Conservation (phyloP, 345 rosid genomes). For the Eucalyptus marginata region DNA sequence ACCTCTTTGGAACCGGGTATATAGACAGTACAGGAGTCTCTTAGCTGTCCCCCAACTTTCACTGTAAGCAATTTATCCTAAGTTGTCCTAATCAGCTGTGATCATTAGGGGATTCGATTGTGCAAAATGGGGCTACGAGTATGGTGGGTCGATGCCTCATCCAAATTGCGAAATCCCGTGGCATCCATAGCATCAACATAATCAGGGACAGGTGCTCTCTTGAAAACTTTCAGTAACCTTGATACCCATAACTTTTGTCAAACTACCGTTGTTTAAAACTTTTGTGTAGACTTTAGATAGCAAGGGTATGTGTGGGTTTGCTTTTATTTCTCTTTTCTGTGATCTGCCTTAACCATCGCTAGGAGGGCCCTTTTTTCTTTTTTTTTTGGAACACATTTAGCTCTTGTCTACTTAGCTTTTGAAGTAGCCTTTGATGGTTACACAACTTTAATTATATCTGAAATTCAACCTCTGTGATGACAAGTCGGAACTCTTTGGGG, state of each 20-base stretch:
- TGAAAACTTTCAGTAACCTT: neutral
- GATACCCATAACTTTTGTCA: neutral
- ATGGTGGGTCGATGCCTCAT: conserved; percentile 86
- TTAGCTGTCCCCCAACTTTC: neutral
- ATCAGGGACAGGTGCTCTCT: conserved; percentile 68
- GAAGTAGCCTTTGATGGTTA: neutral
- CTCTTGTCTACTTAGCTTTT: neutral
- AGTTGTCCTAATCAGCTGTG: neutral
- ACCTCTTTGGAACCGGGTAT: conserved; percentile 48
- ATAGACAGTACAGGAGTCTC: neutral
- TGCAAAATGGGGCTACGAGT: conserved; percentile 93
- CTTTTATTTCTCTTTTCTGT: neutral
- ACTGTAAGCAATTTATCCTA: neutral
- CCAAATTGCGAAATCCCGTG: conserved; percentile 62
- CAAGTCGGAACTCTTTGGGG: neutral
- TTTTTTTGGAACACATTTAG: rapidly evolving
- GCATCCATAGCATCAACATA: conserved; percentile 60
- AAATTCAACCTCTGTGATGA: neutral
- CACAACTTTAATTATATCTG: neutral
- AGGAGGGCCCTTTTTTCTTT: neutral
- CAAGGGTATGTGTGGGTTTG: neutral
- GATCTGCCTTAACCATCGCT: neutral
- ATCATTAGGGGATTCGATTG: conserved; percentile 61
- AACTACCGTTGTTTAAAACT: neutral
- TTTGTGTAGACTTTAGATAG: neutral